A percentile compares a stretch with the other conserved stretches of the same genome.
These are phyloP conservation scores for Oleoguttula mirabilis DNA, from an alignment of 495 filamentous ascomycete genomes.

Conservation along the genomic window DNA sequence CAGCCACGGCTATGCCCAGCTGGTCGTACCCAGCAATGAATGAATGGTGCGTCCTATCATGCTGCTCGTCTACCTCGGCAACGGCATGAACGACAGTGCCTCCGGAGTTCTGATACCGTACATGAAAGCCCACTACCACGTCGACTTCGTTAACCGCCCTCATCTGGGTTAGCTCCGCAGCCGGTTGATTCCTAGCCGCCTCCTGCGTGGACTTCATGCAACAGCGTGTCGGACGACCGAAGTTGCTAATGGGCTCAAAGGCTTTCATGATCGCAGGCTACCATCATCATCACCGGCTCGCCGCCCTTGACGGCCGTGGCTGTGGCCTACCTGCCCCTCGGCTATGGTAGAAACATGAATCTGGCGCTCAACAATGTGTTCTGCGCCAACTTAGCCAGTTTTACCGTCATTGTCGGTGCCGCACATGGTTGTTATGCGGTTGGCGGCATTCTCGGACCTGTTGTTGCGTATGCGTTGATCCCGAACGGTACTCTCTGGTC, in stretches of 20 bases:
- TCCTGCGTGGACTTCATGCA: slow-evolving; percentile 49
- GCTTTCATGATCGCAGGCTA: slow-evolving; percentile 41
- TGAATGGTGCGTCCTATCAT: slow-evolving; percentile 29
- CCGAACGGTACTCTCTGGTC: slow-evolving; percentile 42
- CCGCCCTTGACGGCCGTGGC: slow-evolving; percentile 60
- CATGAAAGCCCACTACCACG: slow-evolving; percentile 57
- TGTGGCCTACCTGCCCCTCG: slow-evolving; percentile 51
- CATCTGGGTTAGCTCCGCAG: slow-evolving; percentile 66
- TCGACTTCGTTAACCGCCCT: slow-evolving; percentile 64
- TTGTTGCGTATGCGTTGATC: slow-evolving; percentile 58
- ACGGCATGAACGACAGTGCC: slow-evolving; percentile 42
- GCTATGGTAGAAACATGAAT: slow-evolving; percentile 53
- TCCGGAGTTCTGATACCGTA: slow-evolving; percentile 65
- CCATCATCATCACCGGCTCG: slow-evolving; percentile 48
- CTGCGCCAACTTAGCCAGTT: slow-evolving; percentile 53
- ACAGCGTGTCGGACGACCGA: slow-evolving; percentile 48
- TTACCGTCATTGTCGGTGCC: slow-evolving; percentile 48
- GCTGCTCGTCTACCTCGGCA: slow-evolving; percentile 34
- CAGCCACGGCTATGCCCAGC: no score
- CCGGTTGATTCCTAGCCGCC: slow-evolving; percentile 60
- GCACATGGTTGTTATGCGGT: slow-evolving; percentile 63
- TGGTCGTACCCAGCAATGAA: slow-evolving; percentile 46
- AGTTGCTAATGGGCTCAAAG: slow-evolving; percentile 46
- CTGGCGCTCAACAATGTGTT: slow-evolving; percentile 66
- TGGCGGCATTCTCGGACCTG: slow-evolving; percentile 52